phyloP scores from a whole-genome alignment of 179 eudicot species.

The Patellifolia procumbens region DNA sequence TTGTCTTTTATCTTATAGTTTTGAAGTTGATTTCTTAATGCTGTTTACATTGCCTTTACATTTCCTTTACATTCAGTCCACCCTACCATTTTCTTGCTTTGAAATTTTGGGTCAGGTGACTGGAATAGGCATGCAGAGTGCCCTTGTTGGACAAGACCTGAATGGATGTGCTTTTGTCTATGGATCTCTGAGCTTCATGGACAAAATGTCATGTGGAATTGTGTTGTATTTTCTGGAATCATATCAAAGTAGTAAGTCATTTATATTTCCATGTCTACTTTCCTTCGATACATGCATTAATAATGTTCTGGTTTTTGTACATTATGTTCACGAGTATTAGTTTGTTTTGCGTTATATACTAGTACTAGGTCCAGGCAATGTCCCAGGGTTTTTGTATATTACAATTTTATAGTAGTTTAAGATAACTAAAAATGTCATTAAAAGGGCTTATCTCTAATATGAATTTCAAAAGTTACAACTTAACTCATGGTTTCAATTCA shows the following conservation, averaged over 20 bases:
- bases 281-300: neutral
- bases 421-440: too few relatives aligned
- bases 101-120: slow-evolving; percentile 57
- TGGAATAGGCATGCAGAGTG: slow-evolving; percentile 89
- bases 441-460: too few relatives aligned
- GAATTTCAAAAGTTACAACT: too few relatives aligned
- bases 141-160: slow-evolving; percentile 82
- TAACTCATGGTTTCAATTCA: too few relatives aligned
- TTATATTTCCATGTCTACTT: neutral
- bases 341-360: neutral
- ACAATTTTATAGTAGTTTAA: too few relatives aligned
- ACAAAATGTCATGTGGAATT: slow-evolving; percentile 88
- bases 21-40: too few relatives aligned
- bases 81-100: neutral
- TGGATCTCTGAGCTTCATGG: slow-evolving; percentile 96
- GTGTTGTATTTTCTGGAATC: slow-evolving; percentile 71
- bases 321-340: neutral
- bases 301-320: neutral
- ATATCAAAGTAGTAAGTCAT: slow-evolving; percentile 73
- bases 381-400: neutral
- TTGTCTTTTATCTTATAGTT: too few relatives aligned
- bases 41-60: too few relatives aligned
- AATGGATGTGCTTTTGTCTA: slow-evolving; percentile 94
- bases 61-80: neutral
- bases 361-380: too few relatives aligned